These are phyloP conservation scores for Fraxinus baroniana DNA, from an alignment of 305 asterid genomes.

Conservation along the genomic window DNA sequence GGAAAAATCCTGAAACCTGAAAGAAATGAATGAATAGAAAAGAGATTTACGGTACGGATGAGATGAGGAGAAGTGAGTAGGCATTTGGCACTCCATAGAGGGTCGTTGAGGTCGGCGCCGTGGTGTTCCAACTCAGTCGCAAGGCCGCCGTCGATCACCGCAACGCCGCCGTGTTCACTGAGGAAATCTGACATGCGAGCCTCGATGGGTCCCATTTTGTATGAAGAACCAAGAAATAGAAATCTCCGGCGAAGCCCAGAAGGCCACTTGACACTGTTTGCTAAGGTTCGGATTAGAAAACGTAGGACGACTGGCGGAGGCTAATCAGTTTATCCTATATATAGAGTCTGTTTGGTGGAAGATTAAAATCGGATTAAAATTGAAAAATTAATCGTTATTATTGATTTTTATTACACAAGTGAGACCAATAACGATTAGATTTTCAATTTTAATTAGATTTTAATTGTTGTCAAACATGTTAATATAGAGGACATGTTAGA, in stretches of 20 bases:
- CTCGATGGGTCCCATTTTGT: slow-evolving; percentile 33
- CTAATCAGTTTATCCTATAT: background rate
- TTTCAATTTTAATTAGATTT: too few species aligned
- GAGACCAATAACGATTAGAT: too few species aligned
- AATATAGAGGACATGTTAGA: background rate
- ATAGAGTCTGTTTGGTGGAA: too few species aligned
- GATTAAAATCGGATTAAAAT: too few species aligned
- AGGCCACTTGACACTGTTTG: slow-evolving; percentile 8
- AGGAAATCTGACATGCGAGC: slow-evolving; percentile 55
- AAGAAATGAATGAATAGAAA: background rate
- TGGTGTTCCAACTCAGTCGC: slow-evolving; percentile 93
- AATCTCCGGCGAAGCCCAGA: slow-evolving; percentile 1
- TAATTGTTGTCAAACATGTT: too few species aligned
- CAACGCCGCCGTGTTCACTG: slow-evolving; percentile 64
- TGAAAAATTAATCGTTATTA: too few species aligned
- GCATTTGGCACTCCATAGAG: slow-evolving; percentile 96
- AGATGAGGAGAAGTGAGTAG: slow-evolving; percentile 82
- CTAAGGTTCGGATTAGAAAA: background rate
- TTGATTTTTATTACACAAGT: too few species aligned
- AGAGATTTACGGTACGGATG: slow-evolving; percentile 55
- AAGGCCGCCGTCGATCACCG: slow-evolving; percentile 89
- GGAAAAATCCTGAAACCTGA: background rate
- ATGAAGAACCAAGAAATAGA: slow-evolving; percentile 9
- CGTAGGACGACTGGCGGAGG: background rate
- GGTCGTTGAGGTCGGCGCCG: slow-evolving; percentile 88